Evolutionary conservation across 192 early-diverging fungal species (phyloP), one percentile per base, ranked within the genome.

Genomic region (Oehlia diaphana): DNA sequence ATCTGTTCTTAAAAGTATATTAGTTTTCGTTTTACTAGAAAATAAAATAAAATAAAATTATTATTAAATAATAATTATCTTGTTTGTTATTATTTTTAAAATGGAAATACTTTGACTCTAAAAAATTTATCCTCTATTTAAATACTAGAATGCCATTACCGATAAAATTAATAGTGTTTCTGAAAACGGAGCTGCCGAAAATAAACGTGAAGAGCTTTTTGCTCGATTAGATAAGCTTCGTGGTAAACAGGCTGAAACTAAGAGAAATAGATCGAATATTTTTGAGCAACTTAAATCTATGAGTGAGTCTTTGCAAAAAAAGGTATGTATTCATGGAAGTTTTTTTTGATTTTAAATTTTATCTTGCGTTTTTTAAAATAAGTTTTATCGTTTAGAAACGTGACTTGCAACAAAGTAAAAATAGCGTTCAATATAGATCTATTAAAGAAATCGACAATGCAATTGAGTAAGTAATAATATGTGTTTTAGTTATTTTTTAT

Each of bases 391-490:
- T 47, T 47, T 50, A 93, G 92, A 88, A 86, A 64, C 89, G 91
- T 9, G 95, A 95, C 31, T 85, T 91, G 70, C 94, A 94, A 89
- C 83, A 84, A 35, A 87, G 87, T 79, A 93, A 94, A 82, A 86
- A 92, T 82, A 95, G 93, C 87, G 84, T 92, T 64, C 90, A 90
- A 62, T 96, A 88, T 89, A 96, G 94, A 88, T 92, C 85, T 39
- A 86, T 89, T 31, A 94, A 87, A 28, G 96, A 96, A 42, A 91
- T 98, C 70, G 95, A 96, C 61, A 83, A 79, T 69, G 85, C 88
- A 72, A 94, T 98, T 81, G 81, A 37, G 93, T 93, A 88, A 44
- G 86, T 85, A 72, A 23, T 85, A 72, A 23, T 31, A 66, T 7
- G 44, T 16, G 23, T 7, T 70, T 31, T 28, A 37, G 10, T 81